Base-by-base conservation (phyloP, 441 rosid genomes). In the Hypseocharis bilobata region DNA sequence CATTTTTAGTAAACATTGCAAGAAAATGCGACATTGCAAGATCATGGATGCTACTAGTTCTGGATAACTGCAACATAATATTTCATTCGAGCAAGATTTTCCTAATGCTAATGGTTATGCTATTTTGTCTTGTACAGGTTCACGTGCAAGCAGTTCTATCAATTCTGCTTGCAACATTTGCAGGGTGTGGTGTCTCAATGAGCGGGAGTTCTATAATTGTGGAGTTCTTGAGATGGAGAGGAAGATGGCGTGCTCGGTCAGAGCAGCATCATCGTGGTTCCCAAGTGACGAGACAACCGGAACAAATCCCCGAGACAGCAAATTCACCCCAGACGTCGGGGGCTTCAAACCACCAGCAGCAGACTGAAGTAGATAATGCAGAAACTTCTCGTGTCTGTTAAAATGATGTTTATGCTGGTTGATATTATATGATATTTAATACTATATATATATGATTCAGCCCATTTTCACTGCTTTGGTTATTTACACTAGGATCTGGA, bases 101-200 rank as follows among this genome's bases (percentile, higher is more conserved):
- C 25, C 55, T 1, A 19, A 25, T 54, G 6, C 27, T 25, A 19
- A 1, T 20, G 11, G 6, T 34, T 56, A n/a, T n/a, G n/a, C 34
- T 6, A 6, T 62, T 11, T 30, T 6, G 1, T 29, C 58, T 44
- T 16, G 16, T 64, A 72, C 73, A 81, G 84, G 80, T 75, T 34
- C 72, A 49, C 34, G 80, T 77, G 32, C 71, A 69, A 7, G 77
- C 82, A 6, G 65, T 73, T 62, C 77, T 81, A 40, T 76, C 84
- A 6, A 77, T 78, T 44, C 64, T 81, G 63, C 78, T 81, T 40
- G 74, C 82, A 38, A 73, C 78, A 0, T 73, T 75, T 67, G 76
- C 80, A 20, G 84, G 84, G 38, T 81, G 78, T 16, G 82, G 82
- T 51, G 62, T 78, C 10, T 77, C 80, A 29, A 78, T 81, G 49